A percentile compares a stretch with the other conserved stretches of the same genome.
phyloP scores from a whole-genome alignment of 345 rosid species.

The Luvunga scandens region DNA sequence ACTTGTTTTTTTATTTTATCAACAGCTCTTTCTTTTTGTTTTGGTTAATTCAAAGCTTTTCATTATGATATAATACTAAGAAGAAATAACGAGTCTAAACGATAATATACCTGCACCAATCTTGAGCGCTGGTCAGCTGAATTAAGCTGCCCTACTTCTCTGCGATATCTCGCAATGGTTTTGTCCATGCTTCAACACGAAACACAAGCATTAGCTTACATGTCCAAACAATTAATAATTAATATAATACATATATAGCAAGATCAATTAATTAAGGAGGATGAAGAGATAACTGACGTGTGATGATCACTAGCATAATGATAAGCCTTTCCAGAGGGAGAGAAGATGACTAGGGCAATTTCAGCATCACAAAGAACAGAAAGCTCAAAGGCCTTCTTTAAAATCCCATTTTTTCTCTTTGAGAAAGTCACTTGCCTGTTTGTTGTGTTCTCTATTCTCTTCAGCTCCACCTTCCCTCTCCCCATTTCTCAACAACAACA shows the following conservation, averaged over 20 bases:
- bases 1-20: too few relatives aligned
- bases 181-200: slow-evolving; percentile 42
- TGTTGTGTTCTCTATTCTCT: slow-evolving; percentile 60
- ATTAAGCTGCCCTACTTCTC: slow-evolving; percentile 33
- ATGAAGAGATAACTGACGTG: too few relatives aligned
- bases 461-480: slow-evolving; percentile 60
- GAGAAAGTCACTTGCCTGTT: slow-evolving; percentile 71
- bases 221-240: too few relatives aligned
- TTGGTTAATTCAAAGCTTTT: too few relatives aligned
- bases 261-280: too few relatives aligned
- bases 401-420: slow-evolving; percentile 53
- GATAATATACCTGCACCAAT: slow-evolving; percentile 40
- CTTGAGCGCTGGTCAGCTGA: slow-evolving; percentile 19
- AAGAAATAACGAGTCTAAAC: too few relatives aligned
- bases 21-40: too few relatives aligned
- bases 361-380: slow-evolving; percentile 71
- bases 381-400: slow-evolving; percentile 69
- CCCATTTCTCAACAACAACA: slow-evolving; percentile 34
- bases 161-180: slow-evolving; percentile 40
- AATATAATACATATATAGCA: too few relatives aligned
- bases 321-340: slow-evolving; percentile 48
- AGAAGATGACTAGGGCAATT: slow-evolving; percentile 48
- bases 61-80: too few relatives aligned
- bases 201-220: not conserved
- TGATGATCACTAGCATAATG: slow-evolving; percentile 47